Evolutionary conservation across 208 protist genomes (phyloP).

Genomic region (Strigomonas culicis): DNA sequence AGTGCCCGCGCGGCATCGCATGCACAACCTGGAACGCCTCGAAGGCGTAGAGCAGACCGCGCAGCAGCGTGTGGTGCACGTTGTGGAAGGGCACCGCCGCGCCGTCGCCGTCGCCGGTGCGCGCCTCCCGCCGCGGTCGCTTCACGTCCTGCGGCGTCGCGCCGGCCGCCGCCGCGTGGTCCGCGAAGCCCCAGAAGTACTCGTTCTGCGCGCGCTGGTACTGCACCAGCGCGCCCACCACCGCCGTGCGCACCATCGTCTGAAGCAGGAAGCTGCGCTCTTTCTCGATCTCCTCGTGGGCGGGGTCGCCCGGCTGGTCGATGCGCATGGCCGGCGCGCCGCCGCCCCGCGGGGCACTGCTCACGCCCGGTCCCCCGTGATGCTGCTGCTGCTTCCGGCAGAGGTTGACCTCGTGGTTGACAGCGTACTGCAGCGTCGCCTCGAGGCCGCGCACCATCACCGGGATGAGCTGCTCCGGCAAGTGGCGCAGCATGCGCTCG

Average conservation of each 20-base stretch:
- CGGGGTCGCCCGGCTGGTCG: neutral
- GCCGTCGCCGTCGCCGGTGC: neutral
- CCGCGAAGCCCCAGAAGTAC: neutral
- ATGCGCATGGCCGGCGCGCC: constrained; percentile 7
- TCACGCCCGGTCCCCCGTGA: too few species aligned
- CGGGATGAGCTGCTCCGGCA: constrained; percentile 8
- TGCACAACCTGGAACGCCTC: constrained; percentile 75
- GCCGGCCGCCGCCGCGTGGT: neutral
- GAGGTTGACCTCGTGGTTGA: too few species aligned
- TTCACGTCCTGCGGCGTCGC: neutral
- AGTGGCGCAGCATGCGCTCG: neutral
- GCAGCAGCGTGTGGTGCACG: constrained; percentile 46
- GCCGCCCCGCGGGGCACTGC: neutral
- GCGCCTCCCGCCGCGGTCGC: neutral
- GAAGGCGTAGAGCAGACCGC: constrained; percentile 70
- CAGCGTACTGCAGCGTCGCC: too few species aligned
- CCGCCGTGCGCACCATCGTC: constrained; percentile 45
- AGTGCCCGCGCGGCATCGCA: constrained; percentile 66
- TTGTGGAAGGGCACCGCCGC: neutral
- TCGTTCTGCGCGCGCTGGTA: constrained; percentile 24
- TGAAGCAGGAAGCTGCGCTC: constrained; percentile 49
- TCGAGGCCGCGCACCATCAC: neutral
- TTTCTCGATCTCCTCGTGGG: constrained; percentile 13
- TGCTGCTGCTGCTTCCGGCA: too few species aligned
- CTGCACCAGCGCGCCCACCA: constrained; percentile 49